These are phyloP conservation scores for Prunus persica DNA, from an alignment of 306 rosid species.

Conservation along the genomic window Prunus_persica_NCBIv2 NC_034009.1:35779501-35780000, in stretches of 20 bases:
- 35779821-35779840: conserved; percentile 86
- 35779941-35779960: not conserved
- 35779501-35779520: conserved; percentile 60
- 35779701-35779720: conserved; percentile 47
- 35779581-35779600: conserved; percentile 82
- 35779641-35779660: conserved; percentile 70
- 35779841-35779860: conserved; percentile 87
- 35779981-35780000: no score
- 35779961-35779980: no score
- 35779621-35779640: conserved; percentile 74
- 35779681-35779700: conserved; percentile 58
- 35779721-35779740: conserved; percentile 75
- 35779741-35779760: conserved; percentile 74
- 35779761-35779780: conserved; percentile 52
- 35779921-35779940: not conserved
- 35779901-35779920: conserved; percentile 36
- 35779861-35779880: conserved; percentile 89
- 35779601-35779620: conserved; percentile 69
- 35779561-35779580: conserved; percentile 84
- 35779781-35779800: conserved; percentile 89
- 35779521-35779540: conserved; percentile 69
- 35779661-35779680: conserved; percentile 70
- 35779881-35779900: conserved; percentile 90
- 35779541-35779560: conserved; percentile 86
- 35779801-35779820: conserved; percentile 91